Evolutionary conservation across 768 basidiomycete genomes (phyloP), one percentile per base, ranked within the genome.

Genomic region (Suillus bovinus): DNA sequence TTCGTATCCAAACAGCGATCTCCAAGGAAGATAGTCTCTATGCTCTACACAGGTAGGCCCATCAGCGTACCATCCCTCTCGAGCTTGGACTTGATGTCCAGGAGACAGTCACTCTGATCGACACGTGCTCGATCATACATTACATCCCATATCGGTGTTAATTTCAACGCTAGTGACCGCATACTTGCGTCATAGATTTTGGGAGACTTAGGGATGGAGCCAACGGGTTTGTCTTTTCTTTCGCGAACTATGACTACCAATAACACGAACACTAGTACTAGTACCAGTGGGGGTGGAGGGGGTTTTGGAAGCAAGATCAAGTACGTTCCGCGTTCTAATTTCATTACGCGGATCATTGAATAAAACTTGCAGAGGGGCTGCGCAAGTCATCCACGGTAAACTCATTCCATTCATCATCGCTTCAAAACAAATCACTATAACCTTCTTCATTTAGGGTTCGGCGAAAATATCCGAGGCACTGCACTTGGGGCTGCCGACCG

Each of bases 401-500:
- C 0, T 8, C 2, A 47, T 24, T 16, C 7, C 27, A 29, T 49
- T 29, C 16, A 17, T 29, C 3, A 29, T 29, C 49, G 9, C 27
- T 49, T 4, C 16, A 49, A 1, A 6, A 11, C 39, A 1, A 10
- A 4, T 4, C 8, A 27, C 9, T 34, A 61, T 70, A 20, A 67
- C 44, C 1, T n/a, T 8, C 3, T 33, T 59, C 20, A 49, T 44
- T 16, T 27, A 80, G 83, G 83, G 4, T 33, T 79, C 1, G 80
- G 81, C 8, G 82, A 84, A 41, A 77, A 72, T 47, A 61, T 83
- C 6, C 77, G 81, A 29, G 83, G 83, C 8, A 76, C 80, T 0
- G 62, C 75, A 10, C 66, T 82, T 52, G 77, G 78, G 13, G 76
- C 77, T 4, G 63, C 81, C 11, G 81, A 83, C 59, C 70, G 72